These are phyloP conservation scores for Emiliania huxleyi DNA, from an alignment of 78 protist genomes.

Conservation along the genomic window DNA sequence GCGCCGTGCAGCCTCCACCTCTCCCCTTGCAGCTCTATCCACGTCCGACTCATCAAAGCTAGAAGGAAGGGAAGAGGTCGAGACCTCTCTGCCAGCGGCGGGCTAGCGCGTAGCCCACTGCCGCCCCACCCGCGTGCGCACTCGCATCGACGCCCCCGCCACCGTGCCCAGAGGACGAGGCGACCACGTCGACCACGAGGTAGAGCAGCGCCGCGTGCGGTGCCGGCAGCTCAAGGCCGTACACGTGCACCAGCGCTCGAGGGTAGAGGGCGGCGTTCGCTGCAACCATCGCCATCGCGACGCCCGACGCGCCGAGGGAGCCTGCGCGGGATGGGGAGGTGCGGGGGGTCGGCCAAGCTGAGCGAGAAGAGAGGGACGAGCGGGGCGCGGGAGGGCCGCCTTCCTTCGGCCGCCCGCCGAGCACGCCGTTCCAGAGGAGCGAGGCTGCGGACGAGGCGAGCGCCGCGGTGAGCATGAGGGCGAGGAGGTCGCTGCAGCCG, in stretches of 20 bases:
- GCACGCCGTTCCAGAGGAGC: background rate
- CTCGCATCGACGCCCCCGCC: background rate
- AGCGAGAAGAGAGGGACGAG: too few relatives aligned
- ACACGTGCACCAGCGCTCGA: background rate
- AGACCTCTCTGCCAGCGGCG: too few relatives aligned
- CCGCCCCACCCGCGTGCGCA: background rate
- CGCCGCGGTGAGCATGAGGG: background rate
- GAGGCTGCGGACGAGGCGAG: background rate
- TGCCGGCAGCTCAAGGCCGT: background rate
- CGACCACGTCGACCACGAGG: background rate
- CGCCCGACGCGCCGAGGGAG: background rate
- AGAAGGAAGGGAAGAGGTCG: too few relatives aligned
- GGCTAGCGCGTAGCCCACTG: too few relatives aligned
- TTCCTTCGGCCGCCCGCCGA: background rate
- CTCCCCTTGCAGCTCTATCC: too few relatives aligned
- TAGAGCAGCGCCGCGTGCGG: background rate
- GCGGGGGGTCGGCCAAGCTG: too few relatives aligned
- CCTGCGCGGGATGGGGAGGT: too few relatives aligned
- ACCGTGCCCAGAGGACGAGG: too few relatives aligned
- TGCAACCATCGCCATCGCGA: background rate
- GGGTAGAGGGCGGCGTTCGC: background rate
- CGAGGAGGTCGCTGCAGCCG: background rate
- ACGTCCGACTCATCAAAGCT: too few relatives aligned
- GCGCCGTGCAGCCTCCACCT: too few relatives aligned
- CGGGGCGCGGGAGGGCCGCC: too few relatives aligned